Evolutionary conservation across 2,329 filamentous ascomycete genomes (phyloP).

Genomic region (Fusarium sp.): DNA sequence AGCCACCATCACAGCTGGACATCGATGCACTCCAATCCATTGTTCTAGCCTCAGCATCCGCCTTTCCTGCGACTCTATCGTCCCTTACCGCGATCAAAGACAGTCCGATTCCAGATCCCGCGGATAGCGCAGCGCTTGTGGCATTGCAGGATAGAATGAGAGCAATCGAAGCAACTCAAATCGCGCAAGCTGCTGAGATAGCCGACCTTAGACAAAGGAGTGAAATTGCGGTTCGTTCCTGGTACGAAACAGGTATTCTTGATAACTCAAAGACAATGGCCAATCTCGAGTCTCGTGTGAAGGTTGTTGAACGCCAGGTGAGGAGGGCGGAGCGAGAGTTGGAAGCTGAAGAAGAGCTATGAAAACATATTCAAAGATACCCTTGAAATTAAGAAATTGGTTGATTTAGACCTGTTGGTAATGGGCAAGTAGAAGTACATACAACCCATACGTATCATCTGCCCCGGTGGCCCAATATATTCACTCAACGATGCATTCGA

Average conservation of each 20-base stretch:
- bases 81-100: slow-evolving; percentile 68
- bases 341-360: slow-evolving; percentile 44
- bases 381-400: slow-evolving; percentile 14
- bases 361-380: slow-evolving; percentile 38
- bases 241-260: slow-evolving; percentile 81
- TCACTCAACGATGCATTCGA: not conserved
- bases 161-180: slow-evolving; percentile 69
- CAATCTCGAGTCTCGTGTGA: slow-evolving; percentile 75
- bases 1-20: slow-evolving; percentile 65
- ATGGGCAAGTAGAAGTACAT: not conserved
- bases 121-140: slow-evolving; percentile 67
- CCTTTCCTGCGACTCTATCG: slow-evolving; percentile 67
- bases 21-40: slow-evolving; percentile 64
- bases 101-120: slow-evolving; percentile 67
- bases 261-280: slow-evolving; percentile 76
- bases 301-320: slow-evolving; percentile 73
- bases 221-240: slow-evolving; percentile 71
- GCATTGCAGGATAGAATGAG: slow-evolving; percentile 71
- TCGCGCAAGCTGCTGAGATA: slow-evolving; percentile 71
- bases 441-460: not conserved
- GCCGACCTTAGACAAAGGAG: slow-evolving; percentile 72
- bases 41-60: slow-evolving; percentile 67
- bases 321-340: slow-evolving; percentile 67
- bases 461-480: not conserved
- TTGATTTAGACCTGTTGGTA: not conserved